Evolutionary conservation across 2,329 filamentous ascomycete genomes (phyloP).

Genomic region (Sporothrix humicola): DNA sequence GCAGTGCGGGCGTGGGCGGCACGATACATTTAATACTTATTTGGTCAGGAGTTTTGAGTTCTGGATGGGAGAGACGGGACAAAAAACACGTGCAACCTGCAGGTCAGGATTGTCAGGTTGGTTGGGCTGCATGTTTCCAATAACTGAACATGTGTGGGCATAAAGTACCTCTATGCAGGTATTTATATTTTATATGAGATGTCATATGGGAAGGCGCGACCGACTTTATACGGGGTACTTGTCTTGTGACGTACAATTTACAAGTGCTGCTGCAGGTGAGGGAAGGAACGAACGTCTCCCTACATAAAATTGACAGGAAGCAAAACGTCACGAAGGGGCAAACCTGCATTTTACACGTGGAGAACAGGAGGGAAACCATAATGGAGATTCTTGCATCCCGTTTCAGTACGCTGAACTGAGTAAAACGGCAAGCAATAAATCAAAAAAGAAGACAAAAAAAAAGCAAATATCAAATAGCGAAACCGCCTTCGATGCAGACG

Average conservation of each 20-base stretch:
- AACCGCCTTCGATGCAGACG: neutral
- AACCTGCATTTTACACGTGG: conserved; percentile 2
- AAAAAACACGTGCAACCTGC: conserved; percentile 8
- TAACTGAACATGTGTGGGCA: neutral
- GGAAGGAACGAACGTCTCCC: neutral
- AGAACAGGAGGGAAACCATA: neutral
- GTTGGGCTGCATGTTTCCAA: neutral
- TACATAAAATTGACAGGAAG: neutral
- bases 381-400: neutral
- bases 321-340: neutral
- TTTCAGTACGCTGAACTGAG: no score
- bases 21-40: neutral
- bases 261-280: neutral
- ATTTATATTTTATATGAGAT: neutral
- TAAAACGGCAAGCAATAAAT: no score
- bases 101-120: neutral
- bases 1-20: neutral
- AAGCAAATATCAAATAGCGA: conserved; percentile 15
- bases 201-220: neutral
- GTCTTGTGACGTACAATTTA: neutral
- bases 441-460: neutral
- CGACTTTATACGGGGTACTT: neutral
- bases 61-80: neutral
- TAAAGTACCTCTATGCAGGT: neutral
- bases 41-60: neutral